Evolutionary conservation across 2,329 filamentous ascomycete species (phyloP), one percentile per base, ranked within the genome.

Genomic region (Penicillium olsonii): DNA sequence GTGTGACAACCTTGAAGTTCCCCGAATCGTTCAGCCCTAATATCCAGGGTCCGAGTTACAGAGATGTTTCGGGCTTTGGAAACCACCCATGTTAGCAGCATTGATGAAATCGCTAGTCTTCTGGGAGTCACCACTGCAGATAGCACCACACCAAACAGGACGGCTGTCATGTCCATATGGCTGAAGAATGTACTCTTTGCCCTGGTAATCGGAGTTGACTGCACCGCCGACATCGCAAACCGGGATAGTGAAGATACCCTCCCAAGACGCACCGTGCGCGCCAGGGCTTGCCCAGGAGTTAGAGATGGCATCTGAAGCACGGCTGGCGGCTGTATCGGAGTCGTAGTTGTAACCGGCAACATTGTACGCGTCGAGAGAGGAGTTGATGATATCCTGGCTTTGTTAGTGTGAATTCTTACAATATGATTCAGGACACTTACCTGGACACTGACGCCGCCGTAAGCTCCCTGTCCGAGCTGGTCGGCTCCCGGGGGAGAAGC

Each of bases 131-230:
- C 53, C 53, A 22, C 42, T 33, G 22, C 53, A 55, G 15, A 50
- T 48, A 15, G 46, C 31, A 17, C 53, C 53, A 44, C 53, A 55
- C 50, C 53, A 55, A n/a, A 38, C 29, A 43, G 53, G 53, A 5
- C 53, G 53, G 14, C 38, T 46, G 17, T 53, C 47, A 48, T 55
- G 43, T 2, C 53, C 53, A 33, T 55, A 55, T 5, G 50, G 47
- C 38, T 53, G 46, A 18, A 53, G 17, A 17, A 53, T 53, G n/a
- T 46, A 55, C 33, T 50, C 46, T 22, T 52, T 52, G 12, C 18
- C 22, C 31, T 50, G 22, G 17, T 42, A 52, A n/a, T 48, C 31
- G 17, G 41, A 19, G 20, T 41, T 31, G 26, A 54, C 33, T 10
- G 52, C 44, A 12, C 15, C 22, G 12, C 47, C 35, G 4, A 55